Evolutionary conservation across 2,329 filamentous ascomycete species (phyloP).

Genomic region (Rhynchosporium graminicola): DNA sequence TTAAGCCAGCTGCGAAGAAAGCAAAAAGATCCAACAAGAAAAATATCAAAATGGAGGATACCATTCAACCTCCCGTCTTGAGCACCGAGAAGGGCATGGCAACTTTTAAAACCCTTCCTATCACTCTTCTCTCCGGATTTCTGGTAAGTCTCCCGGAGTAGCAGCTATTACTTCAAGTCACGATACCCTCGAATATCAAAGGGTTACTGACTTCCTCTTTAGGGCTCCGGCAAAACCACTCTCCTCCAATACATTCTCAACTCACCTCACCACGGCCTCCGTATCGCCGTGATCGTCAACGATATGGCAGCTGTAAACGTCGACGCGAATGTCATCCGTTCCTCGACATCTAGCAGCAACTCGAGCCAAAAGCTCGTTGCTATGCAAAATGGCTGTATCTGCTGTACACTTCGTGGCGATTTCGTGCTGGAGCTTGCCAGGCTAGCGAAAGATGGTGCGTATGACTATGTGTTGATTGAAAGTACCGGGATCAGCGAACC

Average conservation of each 20-base stretch:
- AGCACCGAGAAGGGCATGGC: neutral
- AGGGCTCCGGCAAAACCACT: conserved; percentile 62
- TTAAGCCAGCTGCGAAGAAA: conserved; percentile 1
- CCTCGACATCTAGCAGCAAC: neutral
- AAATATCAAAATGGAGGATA: neutral
- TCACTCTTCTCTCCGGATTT: conserved; percentile 1
- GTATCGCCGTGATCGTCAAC: conserved; percentile 73
- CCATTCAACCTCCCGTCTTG: neutral
- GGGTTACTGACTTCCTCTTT: neutral
- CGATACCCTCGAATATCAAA: neutral
- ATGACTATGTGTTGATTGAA: conserved; percentile 73
- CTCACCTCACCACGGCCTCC: conserved; percentile 62
- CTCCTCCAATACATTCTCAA: conserved; percentile 68
- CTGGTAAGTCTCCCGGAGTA: neutral
- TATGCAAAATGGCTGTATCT: conserved; percentile 74
- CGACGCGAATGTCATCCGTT: conserved; percentile 44
- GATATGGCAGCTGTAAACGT: conserved; percentile 57
- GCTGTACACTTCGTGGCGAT: conserved; percentile 72
- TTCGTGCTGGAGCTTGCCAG: conserved; percentile 68
- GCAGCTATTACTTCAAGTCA: no score
- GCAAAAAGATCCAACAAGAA: neutral
- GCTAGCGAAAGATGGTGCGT: conserved; percentile 60
- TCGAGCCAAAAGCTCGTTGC: conserved; percentile 59
- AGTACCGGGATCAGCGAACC: conserved; percentile 73
- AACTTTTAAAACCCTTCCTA: conserved; percentile 1